Evolutionary conservation across 768 basidiomycete genomes (phyloP), one percentile per base, ranked within the genome.

Genomic region (Pleurotus citrinopileatus): DNA sequence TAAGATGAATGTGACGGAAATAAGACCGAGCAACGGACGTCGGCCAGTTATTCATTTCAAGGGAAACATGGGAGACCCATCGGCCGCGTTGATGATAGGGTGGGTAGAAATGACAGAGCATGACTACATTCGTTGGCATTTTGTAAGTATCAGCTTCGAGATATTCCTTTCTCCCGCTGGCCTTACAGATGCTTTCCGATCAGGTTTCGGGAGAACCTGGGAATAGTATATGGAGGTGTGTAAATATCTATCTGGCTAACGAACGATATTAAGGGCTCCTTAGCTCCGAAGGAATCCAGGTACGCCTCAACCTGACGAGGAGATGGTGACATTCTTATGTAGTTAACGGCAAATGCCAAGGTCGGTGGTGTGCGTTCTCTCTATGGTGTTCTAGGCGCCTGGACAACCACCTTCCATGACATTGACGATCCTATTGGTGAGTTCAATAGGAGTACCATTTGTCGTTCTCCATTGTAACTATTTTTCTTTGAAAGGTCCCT

Each of bases 61-160:
- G 5, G 86, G 84, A 4, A 73, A 76, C 53, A 73, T 84, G 61
- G 68, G 72, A n/a, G 72, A 74, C 3, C 65, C 66, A 12, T 63
- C 66, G 1, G 67, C 70, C 4, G 76, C 79, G 22, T 73, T 72
- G 2, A 75, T 89, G 64, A 64, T 67, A 4, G 87, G 87, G 2
- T 70, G 63, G 22, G 78, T 87, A 13, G 70, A 73, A 58, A 73
- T 88, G 64, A 81, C 81, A 0, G 70, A 74, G 0, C 84, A 89
- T 52, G 69, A 77, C 48, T 74, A 83, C 42, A 66, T 87, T 7
- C 75, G 79, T 50, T 85, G 84, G 83, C 78, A 81, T 65, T 84
- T 82, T 65, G 87, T 87, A 63, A 61, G 84, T 69, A 3, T 42
- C 26, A 7, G n/a, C n/a, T 25, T 10, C 10, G 34, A 13, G 36